A percentile compares a stretch with the other conserved stretches of the same genome.
Conservation (phyloP, 2,329 filamentous ascomycete genomes). For the Pseudocercospora macadamiae region DNA sequence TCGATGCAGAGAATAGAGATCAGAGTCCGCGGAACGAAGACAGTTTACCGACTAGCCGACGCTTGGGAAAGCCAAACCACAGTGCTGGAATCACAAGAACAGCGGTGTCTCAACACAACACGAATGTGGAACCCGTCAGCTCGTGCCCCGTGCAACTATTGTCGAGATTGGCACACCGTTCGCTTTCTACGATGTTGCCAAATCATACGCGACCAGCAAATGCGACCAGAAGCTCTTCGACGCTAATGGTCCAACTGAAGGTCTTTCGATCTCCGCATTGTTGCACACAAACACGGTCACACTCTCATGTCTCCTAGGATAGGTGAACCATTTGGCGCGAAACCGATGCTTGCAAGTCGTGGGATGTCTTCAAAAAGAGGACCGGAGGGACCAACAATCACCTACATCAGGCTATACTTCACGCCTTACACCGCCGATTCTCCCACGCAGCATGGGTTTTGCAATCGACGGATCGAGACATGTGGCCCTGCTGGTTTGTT, state of each 20-base stretch:
- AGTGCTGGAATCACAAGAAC: background rate
- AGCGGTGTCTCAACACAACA: conserved; percentile 3
- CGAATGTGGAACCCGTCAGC: background rate
- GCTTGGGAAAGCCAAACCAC: background rate
- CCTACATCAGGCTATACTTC: background rate
- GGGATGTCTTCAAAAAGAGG: background rate
- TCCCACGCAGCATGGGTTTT: conserved; percentile 3
- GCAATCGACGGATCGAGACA: conserved; percentile 3
- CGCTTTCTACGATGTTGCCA: background rate
- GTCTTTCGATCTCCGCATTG: background rate
- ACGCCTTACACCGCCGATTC: background rate
- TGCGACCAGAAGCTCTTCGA: background rate
- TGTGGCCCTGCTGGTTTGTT: background rate
- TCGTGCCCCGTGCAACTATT: conserved; percentile 1
- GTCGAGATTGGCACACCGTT: background rate
- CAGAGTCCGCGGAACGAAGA: conserved; percentile 2
- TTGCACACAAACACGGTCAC: background rate
- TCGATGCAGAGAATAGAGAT: background rate
- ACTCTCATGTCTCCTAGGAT: background rate
- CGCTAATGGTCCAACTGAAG: background rate
- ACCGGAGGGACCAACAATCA: background rate
- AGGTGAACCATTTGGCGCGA: background rate
- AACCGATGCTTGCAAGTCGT: background rate
- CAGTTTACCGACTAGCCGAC: background rate
- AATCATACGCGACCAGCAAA: background rate